These are phyloP conservation scores for Ettlia oleoabundans DNA, from an alignment of 139 green algal genomes.

Conservation along the genomic window DNA sequence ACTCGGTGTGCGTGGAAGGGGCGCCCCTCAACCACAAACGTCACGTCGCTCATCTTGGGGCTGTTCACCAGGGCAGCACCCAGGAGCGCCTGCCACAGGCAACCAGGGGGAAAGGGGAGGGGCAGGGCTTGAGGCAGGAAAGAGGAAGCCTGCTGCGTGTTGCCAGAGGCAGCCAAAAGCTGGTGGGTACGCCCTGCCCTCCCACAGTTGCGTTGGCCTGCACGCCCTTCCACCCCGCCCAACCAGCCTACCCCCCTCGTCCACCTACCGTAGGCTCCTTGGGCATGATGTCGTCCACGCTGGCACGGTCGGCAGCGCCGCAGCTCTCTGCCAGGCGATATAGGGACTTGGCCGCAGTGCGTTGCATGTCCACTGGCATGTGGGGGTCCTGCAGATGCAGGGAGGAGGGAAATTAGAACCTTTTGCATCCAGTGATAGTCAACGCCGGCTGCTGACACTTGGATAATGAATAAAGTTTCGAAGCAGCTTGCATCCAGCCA, in stretches of 20 bases:
- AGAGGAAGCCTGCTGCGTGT: background rate
- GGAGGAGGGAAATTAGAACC: background rate
- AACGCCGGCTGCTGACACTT: no score
- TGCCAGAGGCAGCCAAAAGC: background rate
- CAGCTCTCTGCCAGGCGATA: slow-evolving; percentile 22
- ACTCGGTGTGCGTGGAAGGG: slow-evolving; percentile 93
- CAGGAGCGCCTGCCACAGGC: slow-evolving; percentile 6
- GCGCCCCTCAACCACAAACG: slow-evolving; percentile 92
- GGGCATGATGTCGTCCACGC: slow-evolving; percentile 14
- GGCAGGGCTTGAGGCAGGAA: background rate
- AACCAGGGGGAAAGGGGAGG: background rate
- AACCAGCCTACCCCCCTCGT: background rate
- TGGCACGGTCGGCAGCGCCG: background rate
- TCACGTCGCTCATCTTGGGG: slow-evolving; percentile 87
- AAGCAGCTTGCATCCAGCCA: no score
- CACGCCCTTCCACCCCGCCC: no score
- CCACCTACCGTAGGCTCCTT: slow-evolving; percentile 17
- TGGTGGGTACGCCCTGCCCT: background rate
- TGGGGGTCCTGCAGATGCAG: slow-evolving; percentile 22
- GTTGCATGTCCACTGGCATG: slow-evolving; percentile 16
- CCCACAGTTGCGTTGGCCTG: no score
- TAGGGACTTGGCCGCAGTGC: slow-evolving; percentile 23
- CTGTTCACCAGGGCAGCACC: slow-evolving; percentile 79
- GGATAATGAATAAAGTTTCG: no score
- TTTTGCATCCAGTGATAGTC: no score